Percentiles rank a stretch among this genome's conserved stretches.
phyloP scores from a whole-genome alignment of 768 basidiomycete species.

The Lactarius deliciosus region DNA sequence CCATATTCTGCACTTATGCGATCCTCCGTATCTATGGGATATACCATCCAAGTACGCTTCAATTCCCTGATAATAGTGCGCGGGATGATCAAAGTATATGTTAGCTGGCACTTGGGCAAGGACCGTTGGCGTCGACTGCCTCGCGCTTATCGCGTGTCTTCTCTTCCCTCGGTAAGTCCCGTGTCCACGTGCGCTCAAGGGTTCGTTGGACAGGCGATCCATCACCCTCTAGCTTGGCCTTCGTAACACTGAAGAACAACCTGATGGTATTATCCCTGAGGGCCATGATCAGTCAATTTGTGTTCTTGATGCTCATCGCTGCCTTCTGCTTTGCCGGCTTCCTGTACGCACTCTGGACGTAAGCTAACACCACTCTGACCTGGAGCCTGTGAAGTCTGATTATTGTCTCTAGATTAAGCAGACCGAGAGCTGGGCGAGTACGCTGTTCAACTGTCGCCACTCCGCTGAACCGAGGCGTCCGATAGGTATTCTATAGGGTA shows the following conservation, averaged over 20 bases:
- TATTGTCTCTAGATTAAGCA: slow-evolving; percentile 52
- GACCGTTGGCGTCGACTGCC: slow-evolving; percentile 71
- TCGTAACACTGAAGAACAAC: slow-evolving; percentile 83
- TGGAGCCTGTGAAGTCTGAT: background rate
- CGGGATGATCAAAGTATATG: background rate
- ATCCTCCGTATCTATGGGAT: slow-evolving; percentile 77
- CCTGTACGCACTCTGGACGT: slow-evolving; percentile 92
- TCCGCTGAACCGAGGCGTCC: background rate
- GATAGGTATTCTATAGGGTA: slow-evolving; percentile 41
- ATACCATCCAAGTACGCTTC: slow-evolving; percentile 56
- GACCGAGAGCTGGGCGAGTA: slow-evolving; percentile 52
- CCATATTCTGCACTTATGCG: slow-evolving; percentile 75
- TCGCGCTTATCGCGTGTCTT: slow-evolving; percentile 86
- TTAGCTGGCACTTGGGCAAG: slow-evolving; percentile 62
- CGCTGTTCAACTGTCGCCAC: slow-evolving; percentile 26
- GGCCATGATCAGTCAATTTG: slow-evolving; percentile 92
- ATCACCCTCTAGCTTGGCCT: slow-evolving; percentile 63
- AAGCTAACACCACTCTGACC: slow-evolving; percentile 38
- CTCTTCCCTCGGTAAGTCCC: slow-evolving; percentile 77
- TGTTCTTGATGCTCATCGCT: slow-evolving; percentile 78
- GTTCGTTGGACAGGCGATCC: slow-evolving; percentile 10
- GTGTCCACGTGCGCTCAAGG: background rate
- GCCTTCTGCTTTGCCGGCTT: slow-evolving; percentile 92
- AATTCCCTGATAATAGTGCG: background rate
- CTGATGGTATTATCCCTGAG: slow-evolving; percentile 80